Evolutionary conservation across 2,329 filamentous ascomycete species (phyloP), one percentile per base, ranked within the genome.

Genomic region (Rhinocladiella similis): DNA sequence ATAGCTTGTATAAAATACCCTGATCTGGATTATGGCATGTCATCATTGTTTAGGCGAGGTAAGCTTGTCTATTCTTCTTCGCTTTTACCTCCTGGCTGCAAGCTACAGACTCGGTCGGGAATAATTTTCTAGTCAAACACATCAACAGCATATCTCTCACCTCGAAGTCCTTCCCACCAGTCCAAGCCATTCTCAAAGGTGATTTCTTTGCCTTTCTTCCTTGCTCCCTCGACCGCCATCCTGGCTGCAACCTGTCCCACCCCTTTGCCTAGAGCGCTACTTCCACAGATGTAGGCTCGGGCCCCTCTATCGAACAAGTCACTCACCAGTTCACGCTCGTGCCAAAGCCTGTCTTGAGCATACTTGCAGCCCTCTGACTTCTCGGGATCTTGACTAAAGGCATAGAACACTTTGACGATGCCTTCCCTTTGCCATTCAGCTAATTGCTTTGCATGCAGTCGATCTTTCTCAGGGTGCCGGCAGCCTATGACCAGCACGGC

Each of bases 281-380:
- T 83, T 3, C 87, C 87, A 67, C 87, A 90, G 1, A 89, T 80
- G 64, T 83, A 90, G 0, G 87, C 71, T 65, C 81, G 80, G 0
- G 85, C 80, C 0, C 78, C 80, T 4, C 69, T 60, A 0, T 75
- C 70, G 55, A 79, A 82, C 33, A 83, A 62, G 20, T 72, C 67
- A 7, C 73, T 65, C 1, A 81, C 66, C 9, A 80, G 74, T 14
- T 72, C 69, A 0, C 76, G 67, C 20, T 84, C 79, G 25, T 72
- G 69, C 62, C 75, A 77, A 54, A 84, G 63, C 12, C 76, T 67
- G 47, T 84, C 80, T 61, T 83, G 80, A 1, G 83, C 78, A 58
- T 83, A 77, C 58, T 75, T 75, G 0, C 80, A 83, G 5, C 76
- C 69, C 0, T 79, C 79, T 50, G 70, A 69, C 4, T 77, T 75